Evolutionary conservation across 2,329 filamentous ascomycete genomes (phyloP).

Genomic region (Stemphylium lycopersici): DNA sequence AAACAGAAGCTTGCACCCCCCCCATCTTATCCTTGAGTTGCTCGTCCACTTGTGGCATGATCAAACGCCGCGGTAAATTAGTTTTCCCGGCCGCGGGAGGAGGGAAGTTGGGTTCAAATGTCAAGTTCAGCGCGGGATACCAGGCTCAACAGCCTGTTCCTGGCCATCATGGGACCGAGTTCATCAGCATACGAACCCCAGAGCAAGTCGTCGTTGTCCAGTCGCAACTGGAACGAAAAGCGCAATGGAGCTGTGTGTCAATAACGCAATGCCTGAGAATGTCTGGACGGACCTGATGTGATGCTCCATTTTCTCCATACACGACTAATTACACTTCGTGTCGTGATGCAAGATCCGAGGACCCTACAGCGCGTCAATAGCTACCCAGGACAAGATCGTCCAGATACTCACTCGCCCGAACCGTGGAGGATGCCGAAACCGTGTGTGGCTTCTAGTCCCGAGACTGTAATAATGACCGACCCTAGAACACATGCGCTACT

Average conservation of each 20-base stretch:
- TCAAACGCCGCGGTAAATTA: slow-evolving; percentile 4
- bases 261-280: slow-evolving; percentile 3
- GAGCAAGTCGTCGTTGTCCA: background rate
- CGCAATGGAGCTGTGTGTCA: slow-evolving; percentile 6
- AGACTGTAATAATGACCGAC: background rate
- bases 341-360: slow-evolving; percentile 27
- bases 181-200: background rate
- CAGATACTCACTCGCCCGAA: slow-evolving; percentile 22
- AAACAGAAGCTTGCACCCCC: background rate
- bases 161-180: background rate
- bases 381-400: slow-evolving; percentile 9
- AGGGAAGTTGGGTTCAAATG: background rate
- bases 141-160: background rate
- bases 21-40: background rate
- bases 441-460: background rate
- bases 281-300: slow-evolving; percentile 13
- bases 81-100: slow-evolving; percentile 8
- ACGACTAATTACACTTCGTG: slow-evolving; percentile 13
- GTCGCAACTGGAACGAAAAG: background rate
- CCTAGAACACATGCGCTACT: background rate
- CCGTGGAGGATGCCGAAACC: background rate
- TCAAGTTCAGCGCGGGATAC: background rate
- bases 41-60: background rate
- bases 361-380: slow-evolving; percentile 30
- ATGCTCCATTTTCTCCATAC: slow-evolving; percentile 10